Evolutionary conservation across 768 basidiomycete species (phyloP).

Genomic region (Psilocybe tampanensis): DNA sequence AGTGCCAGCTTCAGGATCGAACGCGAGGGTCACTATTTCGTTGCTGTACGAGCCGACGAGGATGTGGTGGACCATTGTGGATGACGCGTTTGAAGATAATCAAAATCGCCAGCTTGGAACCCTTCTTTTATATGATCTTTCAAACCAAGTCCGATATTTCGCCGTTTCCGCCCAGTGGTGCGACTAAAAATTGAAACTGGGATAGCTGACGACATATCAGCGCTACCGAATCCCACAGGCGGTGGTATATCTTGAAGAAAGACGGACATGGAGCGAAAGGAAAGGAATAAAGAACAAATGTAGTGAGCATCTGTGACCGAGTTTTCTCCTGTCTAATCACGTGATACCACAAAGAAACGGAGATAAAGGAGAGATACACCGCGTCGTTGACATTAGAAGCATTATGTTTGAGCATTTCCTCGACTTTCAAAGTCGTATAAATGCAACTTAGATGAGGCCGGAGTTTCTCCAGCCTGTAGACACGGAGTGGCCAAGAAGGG

Average conservation of each 20-base stretch:
- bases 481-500: not conserved
- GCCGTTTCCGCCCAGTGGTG: conserved; percentile 17
- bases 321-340: conserved; percentile 17
- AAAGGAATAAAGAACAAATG: conserved; percentile 2
- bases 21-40: conserved; percentile 62
- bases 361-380: conserved; percentile 18
- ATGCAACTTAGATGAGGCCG: conserved; percentile 11
- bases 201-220: not conserved
- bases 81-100: conserved; percentile 2
- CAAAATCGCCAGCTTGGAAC: not conserved
- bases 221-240: not conserved
- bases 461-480: conserved; percentile 9
- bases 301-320: conserved; percentile 11
- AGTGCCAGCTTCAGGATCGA: too few relatives aligned
- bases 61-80: conserved; percentile 45
- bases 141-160: conserved; percentile 22
- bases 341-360: conserved; percentile 14
- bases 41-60: conserved; percentile 68
- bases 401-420: not conserved
- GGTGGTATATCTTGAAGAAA: not conserved
- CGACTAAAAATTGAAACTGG: conserved; percentile 3
- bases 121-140: conserved; percentile 15
- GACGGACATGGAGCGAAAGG: conserved; percentile 1
- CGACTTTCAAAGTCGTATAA: not conserved
- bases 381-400: conserved; percentile 1